phyloP scores from a whole-genome alignment of 495 filamentous ascomycete species.

The Aspergillus homomorphus region DNA sequence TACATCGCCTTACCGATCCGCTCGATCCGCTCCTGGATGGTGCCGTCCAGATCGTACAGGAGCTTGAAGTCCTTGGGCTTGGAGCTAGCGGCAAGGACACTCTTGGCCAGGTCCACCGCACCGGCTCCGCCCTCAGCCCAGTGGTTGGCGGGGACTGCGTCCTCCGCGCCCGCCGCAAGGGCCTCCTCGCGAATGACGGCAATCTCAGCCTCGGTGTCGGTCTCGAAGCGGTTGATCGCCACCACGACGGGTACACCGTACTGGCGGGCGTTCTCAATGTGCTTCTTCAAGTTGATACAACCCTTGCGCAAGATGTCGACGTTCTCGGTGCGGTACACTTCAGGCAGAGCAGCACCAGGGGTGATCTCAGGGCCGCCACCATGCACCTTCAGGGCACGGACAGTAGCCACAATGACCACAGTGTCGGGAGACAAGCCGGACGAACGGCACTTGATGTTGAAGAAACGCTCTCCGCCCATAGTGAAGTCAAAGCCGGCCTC shows the following conservation, averaged over 20 bases:
- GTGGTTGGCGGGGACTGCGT: constrained; percentile 91
- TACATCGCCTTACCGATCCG: constrained; percentile 91
- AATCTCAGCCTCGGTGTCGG: constrained; percentile 91
- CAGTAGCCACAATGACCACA: constrained; percentile 92
- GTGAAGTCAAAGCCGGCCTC: constrained; percentile 99
- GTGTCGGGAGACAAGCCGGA: constrained; percentile 89
- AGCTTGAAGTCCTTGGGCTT: constrained; percentile 89
- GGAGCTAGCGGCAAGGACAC: constrained; percentile 75
- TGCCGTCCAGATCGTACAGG: constrained; percentile 76
- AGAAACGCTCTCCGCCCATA: constrained; percentile 98
- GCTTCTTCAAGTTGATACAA: constrained; percentile 91
- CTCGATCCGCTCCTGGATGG: constrained; percentile 86
- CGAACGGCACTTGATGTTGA: constrained; percentile 98
- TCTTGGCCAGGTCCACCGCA: constrained; percentile 84
- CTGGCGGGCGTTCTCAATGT: constrained; percentile 79
- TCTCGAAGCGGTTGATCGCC: constrained; percentile 93
- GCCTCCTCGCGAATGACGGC: constrained; percentile 85
- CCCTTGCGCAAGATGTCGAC: constrained; percentile 84
- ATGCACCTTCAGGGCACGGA: constrained; percentile 93
- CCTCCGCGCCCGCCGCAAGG: constrained; percentile 86
- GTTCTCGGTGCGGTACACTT: constrained; percentile 90
- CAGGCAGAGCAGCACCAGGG: constrained; percentile 74
- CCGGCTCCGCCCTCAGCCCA: constrained; percentile 95
- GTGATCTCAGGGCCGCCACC: constrained; percentile 90
- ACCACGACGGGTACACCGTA: constrained; percentile 97